phyloP scores from a whole-genome alignment of 306 rosid genomes.

The Luffa aegyptiaca region DNA sequence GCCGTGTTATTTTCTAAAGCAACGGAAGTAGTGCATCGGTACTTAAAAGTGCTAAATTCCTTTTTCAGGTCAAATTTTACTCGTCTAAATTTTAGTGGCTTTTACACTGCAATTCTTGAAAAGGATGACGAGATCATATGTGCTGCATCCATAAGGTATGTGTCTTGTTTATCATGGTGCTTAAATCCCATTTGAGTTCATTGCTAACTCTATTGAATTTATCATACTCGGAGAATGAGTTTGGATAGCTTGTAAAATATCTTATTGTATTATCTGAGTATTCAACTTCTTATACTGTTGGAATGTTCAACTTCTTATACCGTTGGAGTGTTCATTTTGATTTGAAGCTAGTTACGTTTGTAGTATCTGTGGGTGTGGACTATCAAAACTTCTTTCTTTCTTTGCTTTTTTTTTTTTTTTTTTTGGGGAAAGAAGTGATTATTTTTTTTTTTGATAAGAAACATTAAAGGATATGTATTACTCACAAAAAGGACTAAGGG shows the following conservation, averaged over 20 bases:
- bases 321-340: background rate
- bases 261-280: background rate
- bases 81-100: constrained; percentile 66
- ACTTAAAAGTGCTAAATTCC: constrained; percentile 9
- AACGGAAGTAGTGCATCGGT: background rate
- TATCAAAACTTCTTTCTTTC: background rate
- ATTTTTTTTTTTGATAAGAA: background rate
- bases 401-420: background rate
- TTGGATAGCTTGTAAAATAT: background rate
- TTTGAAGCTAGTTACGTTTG: background rate
- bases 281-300: background rate
- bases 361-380: background rate
- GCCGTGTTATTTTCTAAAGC: background rate
- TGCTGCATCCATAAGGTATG: constrained; percentile 78
- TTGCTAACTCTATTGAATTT: background rate
- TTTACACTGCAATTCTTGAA: constrained; percentile 75
- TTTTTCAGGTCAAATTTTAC: constrained; percentile 76
- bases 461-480: too few relatives aligned
- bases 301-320: background rate
- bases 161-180: background rate
- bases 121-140: constrained; percentile 68
- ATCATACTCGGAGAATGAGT: background rate
- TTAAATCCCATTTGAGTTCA: background rate
- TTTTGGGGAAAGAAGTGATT: background rate
- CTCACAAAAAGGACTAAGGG: too few relatives aligned